Base-by-base conservation (phyloP, 1,284 basidiomycete species). In the Vanrija sp. region DNA sequence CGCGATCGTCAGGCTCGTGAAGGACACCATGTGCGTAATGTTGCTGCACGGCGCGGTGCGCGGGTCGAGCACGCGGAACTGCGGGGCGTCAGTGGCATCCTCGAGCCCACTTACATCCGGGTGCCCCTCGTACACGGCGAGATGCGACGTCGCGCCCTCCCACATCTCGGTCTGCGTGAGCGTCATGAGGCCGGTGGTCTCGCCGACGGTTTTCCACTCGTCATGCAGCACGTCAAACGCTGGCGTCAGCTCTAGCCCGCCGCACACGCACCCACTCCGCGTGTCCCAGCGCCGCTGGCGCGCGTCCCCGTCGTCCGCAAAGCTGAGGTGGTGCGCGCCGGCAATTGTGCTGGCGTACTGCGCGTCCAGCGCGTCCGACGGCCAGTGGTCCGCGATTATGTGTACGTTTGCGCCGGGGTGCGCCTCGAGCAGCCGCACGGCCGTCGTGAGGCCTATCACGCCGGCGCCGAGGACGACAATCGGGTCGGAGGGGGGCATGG, bases 251-350 rank as follows among this genome's bases (percentile, higher is more conserved):
- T 15, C 14, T 16, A 34, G 3, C 14, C 1, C 38, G n/a, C 10
- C 3, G 3, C 16, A 6, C 3, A 14, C 26, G 1, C 1, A 65
- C 69, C 63, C 54, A 74, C 72, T 77, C 14, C 58, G 34, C 46
- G 57, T 50, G 54, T 77, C 75, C 64, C 71, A 69, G 7, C 51
- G 46, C 1, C 61, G 28, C 58, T 76, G 74, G 9, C 69, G 46
- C 42, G 45, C 57, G 57, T 76, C 74, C 10, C 38, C 59, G 52
- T 75, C 66, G 40, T 66, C 70, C 0, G 75, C 75, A 61, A 77
- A 77, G 46, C 66, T 68, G 19, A 77, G 58, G 51, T 77, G 75
- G 60, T 77, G 75, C 3, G 75, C 75, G 1, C 75, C 75, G 6
- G 75, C 75, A 3, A 69, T 68, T 0, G 65, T 63, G 5, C 52